Percentiles rank a stretch among this genome's conserved stretches.
phyloP scores from a whole-genome alignment of 768 basidiomycete species.

The Termitomyces titanicus region DNA sequence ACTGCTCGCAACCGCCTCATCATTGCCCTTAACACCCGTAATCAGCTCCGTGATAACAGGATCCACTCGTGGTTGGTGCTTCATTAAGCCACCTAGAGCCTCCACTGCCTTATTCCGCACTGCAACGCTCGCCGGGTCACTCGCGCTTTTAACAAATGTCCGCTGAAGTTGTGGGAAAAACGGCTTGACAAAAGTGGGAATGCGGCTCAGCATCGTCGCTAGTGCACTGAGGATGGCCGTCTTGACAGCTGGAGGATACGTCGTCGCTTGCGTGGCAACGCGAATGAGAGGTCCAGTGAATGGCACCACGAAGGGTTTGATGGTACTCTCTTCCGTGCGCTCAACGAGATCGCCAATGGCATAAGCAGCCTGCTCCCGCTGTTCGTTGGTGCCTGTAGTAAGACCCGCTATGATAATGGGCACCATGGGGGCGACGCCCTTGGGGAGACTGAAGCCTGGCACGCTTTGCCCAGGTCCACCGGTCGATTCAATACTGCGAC shows the following conservation, averaged over 20 bases:
- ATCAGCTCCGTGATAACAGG: constrained; percentile 91
- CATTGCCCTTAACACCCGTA: constrained; percentile 49
- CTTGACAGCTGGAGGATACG: constrained; percentile 92
- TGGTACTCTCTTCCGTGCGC: constrained; percentile 70
- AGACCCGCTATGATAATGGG: constrained; percentile 91
- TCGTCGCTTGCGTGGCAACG: constrained; percentile 85
- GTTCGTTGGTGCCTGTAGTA: constrained; percentile 91
- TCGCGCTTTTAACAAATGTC: constrained; percentile 91
- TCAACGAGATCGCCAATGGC: constrained; percentile 96
- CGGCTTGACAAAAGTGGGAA: constrained; percentile 88
- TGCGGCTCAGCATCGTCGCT: constrained; percentile 77
- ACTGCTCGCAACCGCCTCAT: constrained; percentile 72
- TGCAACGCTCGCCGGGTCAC: constrained; percentile 71
- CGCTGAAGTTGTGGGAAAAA: constrained; percentile 98
- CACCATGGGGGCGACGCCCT: constrained; percentile 79
- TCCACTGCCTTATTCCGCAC: constrained; percentile 82
- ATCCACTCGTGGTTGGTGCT: constrained; percentile 85
- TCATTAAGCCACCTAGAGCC: constrained; percentile 88
- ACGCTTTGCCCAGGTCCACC: constrained; percentile 75
- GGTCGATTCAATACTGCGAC: constrained; percentile 81
- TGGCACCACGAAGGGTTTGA: constrained; percentile 94
- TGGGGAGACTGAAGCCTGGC: constrained; percentile 82
- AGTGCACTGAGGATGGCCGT: constrained; percentile 86
- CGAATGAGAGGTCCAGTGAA: constrained; percentile 96
- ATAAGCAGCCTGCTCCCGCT: constrained; percentile 91